These are phyloP conservation scores for Alternaria sp. DNA, from an alignment of 2,329 filamentous ascomycete species.

Conservation along the genomic window DNA sequence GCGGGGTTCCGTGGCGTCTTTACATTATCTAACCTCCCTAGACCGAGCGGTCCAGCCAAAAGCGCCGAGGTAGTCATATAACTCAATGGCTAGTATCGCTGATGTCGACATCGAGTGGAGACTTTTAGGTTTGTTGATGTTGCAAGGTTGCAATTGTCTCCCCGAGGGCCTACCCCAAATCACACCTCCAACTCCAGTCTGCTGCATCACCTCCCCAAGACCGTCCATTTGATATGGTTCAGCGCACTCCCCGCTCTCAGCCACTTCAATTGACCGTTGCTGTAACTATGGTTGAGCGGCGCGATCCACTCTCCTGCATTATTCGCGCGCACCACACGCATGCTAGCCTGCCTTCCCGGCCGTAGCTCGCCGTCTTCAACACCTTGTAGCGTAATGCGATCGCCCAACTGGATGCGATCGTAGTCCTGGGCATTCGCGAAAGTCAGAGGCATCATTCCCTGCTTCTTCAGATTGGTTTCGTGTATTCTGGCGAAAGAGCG, in stretches of 20 bases:
- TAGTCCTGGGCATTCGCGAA: conserved; percentile 28
- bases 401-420: conserved; percentile 22
- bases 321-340: conserved; percentile 35
- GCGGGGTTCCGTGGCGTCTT: conserved; percentile 6
- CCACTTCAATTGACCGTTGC: conserved; percentile 43
- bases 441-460: conserved; percentile 38
- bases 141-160: neutral
- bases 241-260: conserved; percentile 46
- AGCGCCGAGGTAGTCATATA: neutral
- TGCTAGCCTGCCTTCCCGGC: conserved; percentile 36
- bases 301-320: conserved; percentile 35
- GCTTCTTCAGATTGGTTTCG: conserved; percentile 41
- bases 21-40: neutral
- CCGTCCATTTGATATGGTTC: conserved; percentile 34
- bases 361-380: conserved; percentile 25
- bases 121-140: neutral
- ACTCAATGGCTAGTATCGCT: neutral
- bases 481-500: conserved; percentile 38
- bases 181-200: neutral
- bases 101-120: neutral
- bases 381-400: conserved; percentile 23
- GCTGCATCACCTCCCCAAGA: neutral
- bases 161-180: neutral
- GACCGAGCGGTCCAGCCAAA: neutral
- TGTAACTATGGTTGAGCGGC: conserved; percentile 43